A percentile compares a stretch with the other conserved stretches of the same genome.
Conservation (phyloP, 306 rosid species). For the Myrica gale region DNA sequence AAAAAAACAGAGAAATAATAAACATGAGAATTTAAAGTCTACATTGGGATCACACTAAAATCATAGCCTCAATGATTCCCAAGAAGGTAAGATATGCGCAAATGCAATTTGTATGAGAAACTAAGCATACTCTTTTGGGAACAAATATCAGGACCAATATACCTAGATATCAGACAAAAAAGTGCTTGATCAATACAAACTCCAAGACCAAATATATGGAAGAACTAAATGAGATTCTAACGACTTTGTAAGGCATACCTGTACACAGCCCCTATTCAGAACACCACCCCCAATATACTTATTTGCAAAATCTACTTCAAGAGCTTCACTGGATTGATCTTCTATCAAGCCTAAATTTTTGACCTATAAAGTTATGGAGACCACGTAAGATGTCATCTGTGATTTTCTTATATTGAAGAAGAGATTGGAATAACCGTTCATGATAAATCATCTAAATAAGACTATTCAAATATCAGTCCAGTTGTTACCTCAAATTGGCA, state of each 20-base stretch:
- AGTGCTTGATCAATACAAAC: background rate
- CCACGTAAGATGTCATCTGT: slow-evolving; percentile 2
- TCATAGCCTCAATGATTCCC: slow-evolving; percentile 22
- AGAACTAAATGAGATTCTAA: background rate
- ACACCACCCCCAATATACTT: slow-evolving; percentile 89
- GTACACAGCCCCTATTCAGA: slow-evolving; percentile 82
- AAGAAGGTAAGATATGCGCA: slow-evolving; percentile 15
- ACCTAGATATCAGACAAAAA: background rate
- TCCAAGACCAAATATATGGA: background rate
- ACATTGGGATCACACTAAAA: slow-evolving; percentile 23
- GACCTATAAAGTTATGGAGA: slow-evolving; percentile 47
- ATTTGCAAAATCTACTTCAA: slow-evolving; percentile 97
- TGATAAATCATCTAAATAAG: background rate
- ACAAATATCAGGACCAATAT: slow-evolving; percentile 7
- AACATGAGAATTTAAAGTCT: background rate
- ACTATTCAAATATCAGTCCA: slow-evolving; percentile 5
- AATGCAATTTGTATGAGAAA: slow-evolving; percentile 14
- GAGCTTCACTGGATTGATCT: slow-evolving; percentile 66
- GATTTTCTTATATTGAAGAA: slow-evolving; percentile 9
- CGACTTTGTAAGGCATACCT: slow-evolving; percentile 47
- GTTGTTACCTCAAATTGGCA: slow-evolving; percentile 69
- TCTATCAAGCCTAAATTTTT: slow-evolving; percentile 69
- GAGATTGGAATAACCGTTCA: background rate
- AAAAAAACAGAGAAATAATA: slow-evolving; percentile 27
- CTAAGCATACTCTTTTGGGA: slow-evolving; percentile 11